phyloP scores from a whole-genome alignment of 176 grass and related monocot species.

The Metroxylon sagu region DNA sequence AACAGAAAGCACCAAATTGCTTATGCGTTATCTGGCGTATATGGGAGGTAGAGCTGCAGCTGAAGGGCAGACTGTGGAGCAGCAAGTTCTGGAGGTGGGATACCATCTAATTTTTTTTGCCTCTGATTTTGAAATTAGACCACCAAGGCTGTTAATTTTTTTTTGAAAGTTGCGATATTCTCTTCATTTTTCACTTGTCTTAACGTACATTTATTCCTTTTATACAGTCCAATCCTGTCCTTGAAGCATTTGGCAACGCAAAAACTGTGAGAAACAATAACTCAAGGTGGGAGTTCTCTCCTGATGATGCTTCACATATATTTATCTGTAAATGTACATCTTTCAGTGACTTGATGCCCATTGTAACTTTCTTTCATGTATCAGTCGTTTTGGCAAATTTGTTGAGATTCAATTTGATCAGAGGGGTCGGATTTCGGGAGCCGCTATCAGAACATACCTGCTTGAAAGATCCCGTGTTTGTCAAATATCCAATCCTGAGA shows the following conservation, averaged over 20 bases:
- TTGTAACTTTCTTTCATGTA: neutral
- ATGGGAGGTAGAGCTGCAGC: constrained; percentile 70
- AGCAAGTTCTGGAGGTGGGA: constrained; percentile 78
- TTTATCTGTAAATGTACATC: neutral
- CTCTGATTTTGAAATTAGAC: neutral
- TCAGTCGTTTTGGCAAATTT: constrained; percentile 89
- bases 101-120: constrained; percentile 6
- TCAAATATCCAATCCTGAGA: constrained; percentile 89
- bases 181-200: no score
- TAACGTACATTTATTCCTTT: constrained; percentile 16
- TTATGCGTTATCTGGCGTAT: constrained; percentile 89
- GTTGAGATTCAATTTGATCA: constrained; percentile 88
- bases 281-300: constrained; percentile 47
- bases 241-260: constrained; percentile 92
- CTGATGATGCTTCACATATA: neutral
- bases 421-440: constrained; percentile 72
- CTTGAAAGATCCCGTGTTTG: constrained; percentile 87
- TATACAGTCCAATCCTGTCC: constrained; percentile 80
- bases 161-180: neutral
- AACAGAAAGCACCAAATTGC: constrained; percentile 84
- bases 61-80: constrained; percentile 67
- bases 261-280: constrained; percentile 95
- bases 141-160: constrained; percentile 5
- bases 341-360: neutral
- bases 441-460: constrained; percentile 83